Percentiles rank a stretch among this genome's conserved stretches.
Evolutionary conservation across 208 protist species (phyloP).

Genomic region (Wallacemonas sp.): DNA sequence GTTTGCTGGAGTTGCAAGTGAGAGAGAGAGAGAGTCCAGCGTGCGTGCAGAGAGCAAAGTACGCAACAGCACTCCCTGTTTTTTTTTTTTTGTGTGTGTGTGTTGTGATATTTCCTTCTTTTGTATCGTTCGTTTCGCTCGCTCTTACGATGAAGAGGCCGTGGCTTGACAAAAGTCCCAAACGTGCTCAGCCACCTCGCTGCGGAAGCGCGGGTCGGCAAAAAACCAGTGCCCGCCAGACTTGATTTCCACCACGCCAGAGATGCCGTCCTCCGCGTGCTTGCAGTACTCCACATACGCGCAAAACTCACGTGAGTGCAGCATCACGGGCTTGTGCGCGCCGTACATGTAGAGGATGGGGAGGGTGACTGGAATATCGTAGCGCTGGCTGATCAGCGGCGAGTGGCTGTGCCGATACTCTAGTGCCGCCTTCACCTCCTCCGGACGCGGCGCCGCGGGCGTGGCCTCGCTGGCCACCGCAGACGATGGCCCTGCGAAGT

Average conservation of each 20-base stretch:
- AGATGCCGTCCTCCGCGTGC: slow-evolving; percentile 57
- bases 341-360: slow-evolving; percentile 81
- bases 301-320: slow-evolving; percentile 68
- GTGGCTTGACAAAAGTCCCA: slow-evolving; percentile 44
- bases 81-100: too few relatives aligned
- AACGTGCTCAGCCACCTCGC: slow-evolving; percentile 48
- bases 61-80: too few relatives aligned
- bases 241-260: slow-evolving; percentile 59
- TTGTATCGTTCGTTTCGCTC: not conserved
- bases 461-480: not conserved
- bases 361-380: slow-evolving; percentile 54
- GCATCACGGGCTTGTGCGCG: slow-evolving; percentile 42
- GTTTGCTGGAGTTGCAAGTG: too few relatives aligned
- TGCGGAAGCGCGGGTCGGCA: slow-evolving; percentile 52
- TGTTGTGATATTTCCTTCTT: too few relatives aligned
- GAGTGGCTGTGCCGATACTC: slow-evolving; percentile 19
- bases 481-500: slow-evolving; percentile 17
- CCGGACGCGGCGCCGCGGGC: not conserved
- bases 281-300: slow-evolving; percentile 56
- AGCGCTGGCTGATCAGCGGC: slow-evolving; percentile 53
- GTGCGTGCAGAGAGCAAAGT: too few relatives aligned
- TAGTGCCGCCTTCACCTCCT: not conserved
- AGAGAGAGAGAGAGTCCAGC: too few relatives aligned
- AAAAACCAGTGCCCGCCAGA: slow-evolving; percentile 86
- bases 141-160: not conserved